Evolutionary conservation across 768 basidiomycete species (phyloP).

Genomic region (Pleurotus pulmonarius): DNA sequence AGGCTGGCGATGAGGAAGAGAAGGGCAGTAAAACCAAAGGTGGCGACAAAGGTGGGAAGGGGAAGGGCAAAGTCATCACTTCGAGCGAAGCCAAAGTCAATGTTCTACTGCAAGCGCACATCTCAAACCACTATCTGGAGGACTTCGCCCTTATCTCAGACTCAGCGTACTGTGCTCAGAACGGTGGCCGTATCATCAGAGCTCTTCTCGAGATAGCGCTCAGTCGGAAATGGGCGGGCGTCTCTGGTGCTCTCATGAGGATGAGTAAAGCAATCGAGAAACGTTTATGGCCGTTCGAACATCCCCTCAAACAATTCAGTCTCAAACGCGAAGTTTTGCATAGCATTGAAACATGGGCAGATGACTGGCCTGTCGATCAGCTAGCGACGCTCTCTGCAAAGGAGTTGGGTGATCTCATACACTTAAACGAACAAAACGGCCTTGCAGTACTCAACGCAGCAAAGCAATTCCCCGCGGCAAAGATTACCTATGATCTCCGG

Average conservation of each 20-base stretch:
- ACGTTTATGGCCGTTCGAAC: slow-evolving; percentile 91
- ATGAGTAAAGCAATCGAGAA: slow-evolving; percentile 94
- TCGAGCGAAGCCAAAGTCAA: slow-evolving; percentile 82
- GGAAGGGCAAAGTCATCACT: slow-evolving; percentile 21
- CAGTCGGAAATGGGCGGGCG: slow-evolving; percentile 87
- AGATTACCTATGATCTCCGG: slow-evolving; percentile 63
- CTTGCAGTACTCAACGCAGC: slow-evolving; percentile 74
- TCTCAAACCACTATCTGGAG: slow-evolving; percentile 76
- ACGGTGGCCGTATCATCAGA: slow-evolving; percentile 91
- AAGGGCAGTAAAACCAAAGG: no score
- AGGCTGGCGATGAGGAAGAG: neutral
- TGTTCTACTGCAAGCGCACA: slow-evolving; percentile 87
- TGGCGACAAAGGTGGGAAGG: no score
- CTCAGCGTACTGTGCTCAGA: slow-evolving; percentile 90
- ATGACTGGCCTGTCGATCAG: slow-evolving; percentile 74
- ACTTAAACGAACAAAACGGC: slow-evolving; percentile 85
- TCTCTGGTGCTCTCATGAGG: slow-evolving; percentile 74
- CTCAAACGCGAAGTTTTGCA: slow-evolving; percentile 77
- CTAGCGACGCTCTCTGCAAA: slow-evolving; percentile 62
- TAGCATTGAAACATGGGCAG: slow-evolving; percentile 75
- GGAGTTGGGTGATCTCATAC: slow-evolving; percentile 76
- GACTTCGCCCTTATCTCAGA: slow-evolving; percentile 98
- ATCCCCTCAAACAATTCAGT: slow-evolving; percentile 80
- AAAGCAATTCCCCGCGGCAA: slow-evolving; percentile 76
- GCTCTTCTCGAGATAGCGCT: slow-evolving; percentile 93